These are phyloP conservation scores for Aspergillus puulaauensis DNA, from an alignment of 2,329 filamentous ascomycete species.

Conservation along the genomic window DNA sequence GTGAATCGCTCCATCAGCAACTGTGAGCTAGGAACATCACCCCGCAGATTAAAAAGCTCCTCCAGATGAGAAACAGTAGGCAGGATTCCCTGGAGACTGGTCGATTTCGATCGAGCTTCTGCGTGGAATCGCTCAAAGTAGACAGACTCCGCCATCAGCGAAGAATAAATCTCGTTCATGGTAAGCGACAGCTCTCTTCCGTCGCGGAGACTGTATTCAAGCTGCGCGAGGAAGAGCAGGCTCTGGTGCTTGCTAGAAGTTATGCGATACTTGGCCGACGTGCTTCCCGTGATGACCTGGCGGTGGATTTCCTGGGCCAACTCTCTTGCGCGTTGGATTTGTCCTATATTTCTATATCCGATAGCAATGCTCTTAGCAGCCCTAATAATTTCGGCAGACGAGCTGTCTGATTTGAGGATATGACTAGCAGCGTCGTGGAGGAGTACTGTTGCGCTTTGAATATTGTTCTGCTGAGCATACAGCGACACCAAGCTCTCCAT, in stretches of 20 bases:
- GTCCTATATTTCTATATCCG: slow-evolving; percentile 33
- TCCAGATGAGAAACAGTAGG: slow-evolving; percentile 34
- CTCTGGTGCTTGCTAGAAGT: slow-evolving; percentile 31
- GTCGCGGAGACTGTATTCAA: slow-evolving; percentile 41
- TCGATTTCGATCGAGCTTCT: slow-evolving; percentile 39
- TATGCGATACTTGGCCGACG: slow-evolving; percentile 33
- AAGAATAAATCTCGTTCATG: slow-evolving; percentile 45
- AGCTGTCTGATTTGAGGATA: slow-evolving; percentile 28
- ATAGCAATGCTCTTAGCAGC: slow-evolving; percentile 37
- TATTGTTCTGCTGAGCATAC: slow-evolving; percentile 33
- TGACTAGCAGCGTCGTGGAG: slow-evolving; percentile 34
- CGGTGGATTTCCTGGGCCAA: slow-evolving; percentile 38
- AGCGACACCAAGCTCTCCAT: slow-evolving; percentile 37
- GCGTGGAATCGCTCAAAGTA: slow-evolving; percentile 42
- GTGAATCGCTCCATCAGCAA: slow-evolving; percentile 30
- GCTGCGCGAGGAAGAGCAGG: slow-evolving; percentile 47
- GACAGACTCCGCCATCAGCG: slow-evolving; percentile 45
- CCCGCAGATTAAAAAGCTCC: slow-evolving; percentile 27
- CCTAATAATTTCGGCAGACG: slow-evolving; percentile 26
- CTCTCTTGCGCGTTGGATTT: slow-evolving; percentile 31
- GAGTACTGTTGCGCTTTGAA: slow-evolving; percentile 27
- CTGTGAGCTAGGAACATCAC: slow-evolving; percentile 21
- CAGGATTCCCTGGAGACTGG: slow-evolving; percentile 37
- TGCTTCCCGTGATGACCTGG: slow-evolving; percentile 37
- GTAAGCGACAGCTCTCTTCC: slow-evolving; percentile 22